phyloP scores from a whole-genome alignment of 441 rosid genomes.

The Geranium incanum region DNA sequence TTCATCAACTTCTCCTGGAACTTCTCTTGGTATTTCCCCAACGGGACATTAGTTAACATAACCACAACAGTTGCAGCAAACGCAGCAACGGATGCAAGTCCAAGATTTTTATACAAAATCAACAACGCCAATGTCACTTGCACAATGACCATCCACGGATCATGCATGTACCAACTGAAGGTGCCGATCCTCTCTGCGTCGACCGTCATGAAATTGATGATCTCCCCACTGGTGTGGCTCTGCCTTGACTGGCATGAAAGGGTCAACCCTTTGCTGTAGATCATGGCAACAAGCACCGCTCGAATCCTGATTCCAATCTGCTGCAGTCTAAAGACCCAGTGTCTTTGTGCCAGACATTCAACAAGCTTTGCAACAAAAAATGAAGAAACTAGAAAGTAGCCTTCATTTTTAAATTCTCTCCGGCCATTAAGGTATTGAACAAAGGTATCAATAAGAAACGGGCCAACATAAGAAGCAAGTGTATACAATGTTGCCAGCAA shows the following conservation, averaged over 20 bases:
- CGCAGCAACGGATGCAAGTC: conserved; percentile 44
- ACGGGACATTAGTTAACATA: conserved; percentile 46
- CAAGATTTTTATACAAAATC: conserved; percentile 49
- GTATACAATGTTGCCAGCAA: conserved; percentile 39
- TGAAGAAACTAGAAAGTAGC: conserved; percentile 36
- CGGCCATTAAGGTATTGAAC: conserved; percentile 69
- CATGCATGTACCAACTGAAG: conserved; percentile 45
- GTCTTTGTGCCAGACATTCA: conserved; percentile 41
- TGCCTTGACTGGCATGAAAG: conserved; percentile 46
- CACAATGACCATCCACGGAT: conserved; percentile 41
- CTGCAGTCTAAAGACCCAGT: conserved; percentile 41
- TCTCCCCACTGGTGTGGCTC: conserved; percentile 51
- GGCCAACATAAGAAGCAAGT: conserved; percentile 62
- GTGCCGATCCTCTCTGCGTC: conserved; percentile 56
- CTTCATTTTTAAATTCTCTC: conserved; percentile 36
- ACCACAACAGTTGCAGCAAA: conserved; percentile 36
- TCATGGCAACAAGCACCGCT: conserved; percentile 31
- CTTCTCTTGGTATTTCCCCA: conserved; percentile 39
- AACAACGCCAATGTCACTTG: conserved; percentile 43
- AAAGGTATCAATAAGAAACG: conserved; percentile 64
- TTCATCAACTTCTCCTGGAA: conserved; percentile 49
- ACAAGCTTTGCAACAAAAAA: conserved; percentile 48
- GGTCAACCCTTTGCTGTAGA: conserved; percentile 50
- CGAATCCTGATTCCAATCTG: conserved; percentile 40
- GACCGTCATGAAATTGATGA: conserved; percentile 54